phyloP scores from a whole-genome alignment of 2,329 filamentous ascomycete species.

The Pseudopithomyces maydicus region DNA sequence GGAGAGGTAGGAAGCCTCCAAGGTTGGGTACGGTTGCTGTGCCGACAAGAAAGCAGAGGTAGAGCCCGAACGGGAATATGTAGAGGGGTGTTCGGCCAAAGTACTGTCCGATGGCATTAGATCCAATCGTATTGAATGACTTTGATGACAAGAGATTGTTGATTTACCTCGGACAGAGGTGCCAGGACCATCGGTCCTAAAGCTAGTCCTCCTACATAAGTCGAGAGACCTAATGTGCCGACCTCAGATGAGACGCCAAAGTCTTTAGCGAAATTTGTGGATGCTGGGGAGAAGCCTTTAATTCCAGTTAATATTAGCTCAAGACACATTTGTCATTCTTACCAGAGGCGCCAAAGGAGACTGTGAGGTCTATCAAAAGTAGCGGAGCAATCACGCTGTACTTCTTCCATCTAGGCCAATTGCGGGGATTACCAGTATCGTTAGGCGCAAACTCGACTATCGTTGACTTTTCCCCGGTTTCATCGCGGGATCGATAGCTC shows the following conservation, averaged over 20 bases:
- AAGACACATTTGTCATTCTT: not conserved
- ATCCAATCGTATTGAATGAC: no score
- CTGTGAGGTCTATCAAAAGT: not conserved
- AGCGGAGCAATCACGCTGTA: not conserved
- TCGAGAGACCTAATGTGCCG: conserved; percentile 51
- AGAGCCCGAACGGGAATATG: conserved; percentile 50
- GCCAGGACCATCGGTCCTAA: conserved; percentile 46
- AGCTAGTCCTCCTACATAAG: conserved; percentile 55
- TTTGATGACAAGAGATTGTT: not conserved
- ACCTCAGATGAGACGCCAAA: conserved; percentile 48
- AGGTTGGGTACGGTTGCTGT: conserved; percentile 50
- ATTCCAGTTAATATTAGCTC: not conserved
- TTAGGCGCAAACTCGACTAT: not conserved
- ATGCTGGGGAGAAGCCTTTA: conserved; percentile 51
- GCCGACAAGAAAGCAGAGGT: conserved; percentile 49
- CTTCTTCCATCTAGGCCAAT: not conserved
- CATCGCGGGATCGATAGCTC: not conserved
- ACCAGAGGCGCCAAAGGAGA: not conserved
- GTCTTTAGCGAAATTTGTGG: conserved; percentile 47
- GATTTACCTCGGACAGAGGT: conserved; percentile 30
- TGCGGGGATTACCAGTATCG: not conserved
- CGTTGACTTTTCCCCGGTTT: not conserved
- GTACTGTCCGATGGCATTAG: conserved; percentile 21
- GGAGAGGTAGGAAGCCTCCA: conserved; percentile 48
- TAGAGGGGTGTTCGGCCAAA: conserved; percentile 52